Base-by-base conservation (phyloP, 2,329 filamentous ascomycete genomes). In the Xylogone sp. region DNA sequence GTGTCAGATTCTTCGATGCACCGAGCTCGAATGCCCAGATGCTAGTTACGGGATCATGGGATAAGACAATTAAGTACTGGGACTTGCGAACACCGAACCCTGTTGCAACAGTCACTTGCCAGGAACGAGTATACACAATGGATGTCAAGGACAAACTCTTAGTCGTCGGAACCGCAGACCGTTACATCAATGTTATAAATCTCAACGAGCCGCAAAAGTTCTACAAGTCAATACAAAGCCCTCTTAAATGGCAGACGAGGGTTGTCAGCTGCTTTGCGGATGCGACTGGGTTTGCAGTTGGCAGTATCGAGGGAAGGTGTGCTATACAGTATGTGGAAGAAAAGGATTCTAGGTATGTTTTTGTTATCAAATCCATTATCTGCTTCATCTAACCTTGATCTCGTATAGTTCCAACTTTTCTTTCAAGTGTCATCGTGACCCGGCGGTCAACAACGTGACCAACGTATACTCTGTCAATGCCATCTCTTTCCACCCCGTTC, bases 281-380 rank as follows among this genome's bases (percentile, higher is more conserved):
- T 68, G 88, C 90, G 6, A 85, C 84, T 1, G 94, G 94, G 5
- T 99, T 96, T 65, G 94, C 94, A 1, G 89, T 99, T 47, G 94
- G 94, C 50, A 96, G 90, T 67, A 96, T 99, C 63, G 94, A 99
- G 69, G 94, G 94, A 24, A 87, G 94, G 51, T 99, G 94, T 69
- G 94, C 94, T 1, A 99, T 99, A 57, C 94, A 99, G 68, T 97
- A 99, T 64, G 90, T 97, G 31, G 93, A 99, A 64, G 94, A 99
- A 43, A 97, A 97, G 71, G 91, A 99, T 68, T 75, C 87, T 2
- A 82, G 72, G 86, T 86, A 75, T 65, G 76, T 64, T 24, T 34
- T 5, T 18, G 21, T 31, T 34, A 42, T 16, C 19, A 24, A 22
- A 47, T 52, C 21, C 3, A 18, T 42, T 21, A 47, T 31, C 27